Base-by-base conservation (phyloP, 345 rosid genomes). In the Lepidium sativum region DNA sequence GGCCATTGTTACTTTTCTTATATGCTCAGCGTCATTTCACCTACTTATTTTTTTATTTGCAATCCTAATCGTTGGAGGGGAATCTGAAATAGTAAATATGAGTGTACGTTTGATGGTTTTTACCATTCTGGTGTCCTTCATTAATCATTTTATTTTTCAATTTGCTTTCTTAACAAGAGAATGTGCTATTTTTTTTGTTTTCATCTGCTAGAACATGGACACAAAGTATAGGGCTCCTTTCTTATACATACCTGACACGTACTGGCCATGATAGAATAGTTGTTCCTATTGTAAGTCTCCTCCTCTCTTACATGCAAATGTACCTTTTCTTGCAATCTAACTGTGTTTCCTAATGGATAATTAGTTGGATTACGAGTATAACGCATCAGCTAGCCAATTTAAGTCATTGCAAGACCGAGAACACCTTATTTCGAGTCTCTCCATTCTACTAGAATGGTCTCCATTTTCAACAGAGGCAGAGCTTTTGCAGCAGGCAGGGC, bases 151-250 rank as follows among this genome's bases (percentile, higher is more conserved):
- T 3, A 14, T n/a, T 40, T 44, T 45, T 9, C 35, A 34, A 4
- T 67, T 29, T 38, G 21, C 33, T 65, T 33, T 54, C 43, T 57
- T 14, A 40, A 45, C 48, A 8, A 56, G 49, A 60, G 5, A 48
- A 21, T n/a, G 31, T 70, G 49, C 66, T 65, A 14, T 57, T 41
- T 63, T n/a, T n/a, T n/a, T n/a, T n/a, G n/a, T n/a, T n/a, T 51
- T 56, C 31, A 25, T 65, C 67, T 72, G 60, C 48, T 75, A 89
- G 97, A 67, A 63, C 63, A 9, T 71, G 75, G 77, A 86, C 94
- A 39, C 94, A 83, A 72, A 92, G 97, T 75, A 79, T 87, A 25
- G 97, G 97, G 64, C 91, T 89, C 42, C 86, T 92, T 17, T 92
- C 98, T 53, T 92, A 87, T 72, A 84, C 98, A 50, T 92, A 84